These are phyloP conservation scores for Pharus latifolius DNA, from an alignment of 176 grass and related monocot genomes.

Conservation along the genomic window DNA sequence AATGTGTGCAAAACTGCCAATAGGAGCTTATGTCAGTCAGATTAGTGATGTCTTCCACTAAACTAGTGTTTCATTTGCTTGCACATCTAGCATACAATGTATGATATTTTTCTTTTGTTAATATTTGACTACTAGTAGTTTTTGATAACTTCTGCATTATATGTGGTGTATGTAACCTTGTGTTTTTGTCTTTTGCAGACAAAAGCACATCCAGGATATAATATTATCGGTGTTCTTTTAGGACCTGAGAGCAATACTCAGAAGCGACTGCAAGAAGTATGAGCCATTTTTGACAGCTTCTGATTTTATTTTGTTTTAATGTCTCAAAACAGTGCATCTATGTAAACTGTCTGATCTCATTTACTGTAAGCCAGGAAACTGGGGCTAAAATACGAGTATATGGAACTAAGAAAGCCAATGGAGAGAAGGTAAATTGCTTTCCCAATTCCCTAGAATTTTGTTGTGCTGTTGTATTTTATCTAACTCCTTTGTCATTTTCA, in stretches of 20 bases:
- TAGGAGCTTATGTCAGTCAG: background rate
- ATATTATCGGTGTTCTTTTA: slow-evolving; percentile 73
- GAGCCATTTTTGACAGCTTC: background rate
- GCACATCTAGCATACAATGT: background rate
- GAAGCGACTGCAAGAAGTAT: slow-evolving; percentile 81
- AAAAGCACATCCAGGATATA: slow-evolving; percentile 50
- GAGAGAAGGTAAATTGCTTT: slow-evolving; percentile 60
- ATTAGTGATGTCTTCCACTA: background rate
- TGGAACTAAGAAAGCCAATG: slow-evolving; percentile 58
- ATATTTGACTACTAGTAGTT: background rate
- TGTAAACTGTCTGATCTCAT: slow-evolving; percentile 1
- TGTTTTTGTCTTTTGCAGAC: slow-evolving; percentile 38
- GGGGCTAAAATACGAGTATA: slow-evolving; percentile 71
- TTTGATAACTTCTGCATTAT: slow-evolving; percentile 3
- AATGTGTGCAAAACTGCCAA: background rate
- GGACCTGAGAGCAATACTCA: slow-evolving; percentile 65
- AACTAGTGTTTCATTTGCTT: background rate
- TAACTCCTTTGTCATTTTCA: background rate
- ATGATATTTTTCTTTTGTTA: background rate
- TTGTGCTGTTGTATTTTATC: background rate
- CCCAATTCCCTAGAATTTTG: background rate
- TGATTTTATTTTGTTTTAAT: slow-evolving; percentile 14
- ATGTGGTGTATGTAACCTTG: background rate
- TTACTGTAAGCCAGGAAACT: slow-evolving; percentile 52
- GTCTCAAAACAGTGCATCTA: background rate